Conservation (phyloP, 306 rosid genomes). For the Crotalaria pallida region DNA sequence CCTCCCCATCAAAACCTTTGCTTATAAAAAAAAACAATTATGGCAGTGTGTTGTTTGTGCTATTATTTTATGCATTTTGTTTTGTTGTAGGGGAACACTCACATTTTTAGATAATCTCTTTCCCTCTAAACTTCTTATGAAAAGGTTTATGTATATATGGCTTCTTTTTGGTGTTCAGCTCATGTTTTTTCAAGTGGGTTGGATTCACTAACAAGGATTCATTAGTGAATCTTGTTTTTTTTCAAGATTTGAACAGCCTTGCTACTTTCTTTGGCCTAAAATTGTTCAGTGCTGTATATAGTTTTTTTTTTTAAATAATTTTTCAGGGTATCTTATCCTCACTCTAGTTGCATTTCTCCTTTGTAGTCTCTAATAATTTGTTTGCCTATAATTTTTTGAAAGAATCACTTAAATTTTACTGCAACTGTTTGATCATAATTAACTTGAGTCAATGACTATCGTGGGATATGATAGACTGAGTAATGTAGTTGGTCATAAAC, state of each 20-base stretch:
- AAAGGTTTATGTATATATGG: not conserved
- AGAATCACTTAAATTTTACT: not conserved
- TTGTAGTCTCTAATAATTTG: not conserved
- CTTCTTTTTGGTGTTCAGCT: not conserved
- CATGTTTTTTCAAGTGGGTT: not conserved
- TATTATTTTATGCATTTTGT: not conserved
- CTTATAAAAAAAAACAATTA: too few relatives aligned
- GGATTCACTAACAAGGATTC: not conserved
- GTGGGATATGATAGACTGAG: not conserved
- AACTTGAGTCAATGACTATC: not conserved
- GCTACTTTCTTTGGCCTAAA: not conserved
- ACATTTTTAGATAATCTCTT: not conserved
- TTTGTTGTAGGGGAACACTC: constrained; percentile 3
- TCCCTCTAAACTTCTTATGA: not conserved
- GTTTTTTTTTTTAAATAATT: not conserved
- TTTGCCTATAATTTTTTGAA: not conserved
- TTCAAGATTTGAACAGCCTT: not conserved
- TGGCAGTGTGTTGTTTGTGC: not conserved
- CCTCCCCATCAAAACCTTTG: too few relatives aligned
- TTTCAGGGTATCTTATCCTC: not conserved
- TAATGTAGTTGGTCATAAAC: not conserved
- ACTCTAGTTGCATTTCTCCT: not conserved
- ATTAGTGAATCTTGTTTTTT: too few relatives aligned
- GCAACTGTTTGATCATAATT: not conserved
- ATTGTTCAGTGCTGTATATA: too few relatives aligned